A percentile compares a stretch with the other conserved stretches of the same genome.
Evolutionary conservation across 2,329 filamentous ascomycete species (phyloP).

Genomic region (Colletotrichum sojae): DNA sequence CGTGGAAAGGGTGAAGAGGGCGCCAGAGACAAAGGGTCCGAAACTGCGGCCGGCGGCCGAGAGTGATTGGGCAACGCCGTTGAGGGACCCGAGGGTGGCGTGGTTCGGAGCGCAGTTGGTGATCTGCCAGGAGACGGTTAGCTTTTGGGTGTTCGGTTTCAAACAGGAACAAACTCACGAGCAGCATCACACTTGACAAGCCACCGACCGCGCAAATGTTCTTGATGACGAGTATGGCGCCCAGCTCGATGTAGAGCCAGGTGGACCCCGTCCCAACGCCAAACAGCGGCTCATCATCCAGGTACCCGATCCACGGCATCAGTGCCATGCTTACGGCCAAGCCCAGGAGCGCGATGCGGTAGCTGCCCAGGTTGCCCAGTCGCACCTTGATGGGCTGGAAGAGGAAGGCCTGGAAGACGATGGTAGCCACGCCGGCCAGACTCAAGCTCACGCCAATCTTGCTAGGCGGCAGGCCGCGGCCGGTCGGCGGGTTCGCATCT

Average conservation of each 20-base stretch:
- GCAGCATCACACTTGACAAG: constrained; percentile 86
- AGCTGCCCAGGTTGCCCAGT: constrained; percentile 89
- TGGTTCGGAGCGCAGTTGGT: constrained; percentile 93
- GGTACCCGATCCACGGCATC: constrained; percentile 92
- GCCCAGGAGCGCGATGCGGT: constrained; percentile 82
- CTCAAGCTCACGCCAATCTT: constrained; percentile 90
- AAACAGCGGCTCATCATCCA: constrained; percentile 69
- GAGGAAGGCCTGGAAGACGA: constrained; percentile 88
- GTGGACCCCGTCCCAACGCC: constrained; percentile 73
- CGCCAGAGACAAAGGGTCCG: constrained; percentile 90
- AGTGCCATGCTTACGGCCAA: constrained; percentile 86
- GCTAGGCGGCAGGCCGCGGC: constrained; percentile 80
- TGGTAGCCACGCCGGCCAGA: constrained; percentile 87
- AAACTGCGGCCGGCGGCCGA: constrained; percentile 91
- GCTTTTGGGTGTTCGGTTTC: neutral
- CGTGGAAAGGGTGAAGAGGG: constrained; percentile 85
- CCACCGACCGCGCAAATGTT: constrained; percentile 92
- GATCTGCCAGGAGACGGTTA: constrained; percentile 68
- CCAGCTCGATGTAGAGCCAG: constrained; percentile 87
- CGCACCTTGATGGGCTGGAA: constrained; percentile 85
- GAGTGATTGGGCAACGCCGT: constrained; percentile 93
- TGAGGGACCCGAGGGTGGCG: constrained; percentile 88
- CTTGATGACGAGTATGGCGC: constrained; percentile 84
- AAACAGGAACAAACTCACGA: constrained; percentile 71
- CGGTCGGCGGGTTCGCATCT: constrained; percentile 80